Conservation (phyloP, 1,139 yeast genomes). For the Candida sojae region DNA sequence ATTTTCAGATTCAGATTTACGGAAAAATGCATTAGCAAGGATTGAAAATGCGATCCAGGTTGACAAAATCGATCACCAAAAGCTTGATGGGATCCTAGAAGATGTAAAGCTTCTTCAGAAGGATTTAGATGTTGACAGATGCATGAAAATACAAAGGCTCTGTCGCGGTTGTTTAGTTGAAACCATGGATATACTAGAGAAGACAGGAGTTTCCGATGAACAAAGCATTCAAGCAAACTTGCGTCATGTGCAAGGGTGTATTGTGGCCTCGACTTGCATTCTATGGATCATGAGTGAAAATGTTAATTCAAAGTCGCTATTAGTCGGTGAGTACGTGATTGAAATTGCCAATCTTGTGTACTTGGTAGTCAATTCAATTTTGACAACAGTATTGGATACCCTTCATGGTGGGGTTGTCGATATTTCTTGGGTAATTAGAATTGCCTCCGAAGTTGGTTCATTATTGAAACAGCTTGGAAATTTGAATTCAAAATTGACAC, state of each 20-base stretch:
- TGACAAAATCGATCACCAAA: not conserved
- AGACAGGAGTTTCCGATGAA: not conserved
- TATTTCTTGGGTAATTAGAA: not conserved
- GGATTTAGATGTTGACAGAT: not conserved
- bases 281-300: slow-evolving; percentile 6
- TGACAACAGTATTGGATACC: not conserved
- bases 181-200: not conserved
- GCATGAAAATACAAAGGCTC: not conserved
- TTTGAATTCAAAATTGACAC: slow-evolving; percentile 1
- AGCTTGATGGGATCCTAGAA: not conserved
- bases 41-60: not conserved
- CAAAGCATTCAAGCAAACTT: not conserved
- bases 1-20: slow-evolving; percentile 3
- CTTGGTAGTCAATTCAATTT: slow-evolving; percentile 1
- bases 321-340: slow-evolving; percentile 5
- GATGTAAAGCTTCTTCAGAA: not conserved
- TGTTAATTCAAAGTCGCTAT: not conserved
- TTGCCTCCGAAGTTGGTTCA: slow-evolving; percentile 7
- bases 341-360: slow-evolving; percentile 2
- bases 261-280: slow-evolving; percentile 4
- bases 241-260: not conserved
- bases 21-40: not conserved
- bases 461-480: slow-evolving; percentile 10
- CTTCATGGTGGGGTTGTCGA: not conserved
- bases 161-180: not conserved